Percentiles rank a stretch among this genome's conserved stretches.
Conservation (phyloP, 306 rosid species). For the Cucurbita pepo region DNA sequence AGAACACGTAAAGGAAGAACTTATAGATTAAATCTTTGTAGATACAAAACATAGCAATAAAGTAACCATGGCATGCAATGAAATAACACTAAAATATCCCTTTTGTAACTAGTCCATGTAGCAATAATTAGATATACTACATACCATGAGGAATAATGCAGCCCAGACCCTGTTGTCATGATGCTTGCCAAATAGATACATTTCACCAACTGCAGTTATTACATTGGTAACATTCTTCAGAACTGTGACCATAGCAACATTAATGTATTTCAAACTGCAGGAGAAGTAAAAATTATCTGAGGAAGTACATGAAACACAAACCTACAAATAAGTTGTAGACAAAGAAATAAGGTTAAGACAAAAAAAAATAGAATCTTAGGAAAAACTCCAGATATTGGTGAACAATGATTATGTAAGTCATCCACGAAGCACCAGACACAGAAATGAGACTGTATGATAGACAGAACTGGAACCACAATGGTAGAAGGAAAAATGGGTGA, state of each 20-base stretch:
- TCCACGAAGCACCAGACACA: background rate
- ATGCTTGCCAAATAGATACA: conserved; percentile 80
- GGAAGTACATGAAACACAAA: conserved; percentile 1
- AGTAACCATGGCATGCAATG: background rate
- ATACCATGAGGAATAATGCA: conserved; percentile 89
- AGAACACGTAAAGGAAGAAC: background rate
- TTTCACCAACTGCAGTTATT: conserved; percentile 92
- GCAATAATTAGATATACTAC: conserved; percentile 6
- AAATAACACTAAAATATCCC: background rate
- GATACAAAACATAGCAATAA: background rate
- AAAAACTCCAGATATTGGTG: background rate
- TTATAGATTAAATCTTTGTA: background rate
- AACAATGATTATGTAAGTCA: background rate
- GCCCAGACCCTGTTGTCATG: conserved; percentile 87
- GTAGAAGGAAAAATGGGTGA: background rate
- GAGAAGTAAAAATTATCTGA: conserved; percentile 13
- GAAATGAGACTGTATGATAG: background rate
- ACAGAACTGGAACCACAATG: background rate
- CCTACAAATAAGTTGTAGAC: background rate
- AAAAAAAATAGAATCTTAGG: background rate
- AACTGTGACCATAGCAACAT: conserved; percentile 97
- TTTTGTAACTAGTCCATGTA: conserved; percentile 4
- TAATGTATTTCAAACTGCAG: conserved; percentile 95
- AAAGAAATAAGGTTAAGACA: background rate
- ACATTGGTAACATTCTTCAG: conserved; percentile 96